Evolutionary conservation across 768 basidiomycete species (phyloP).

Genomic region (Chiua virens): DNA sequence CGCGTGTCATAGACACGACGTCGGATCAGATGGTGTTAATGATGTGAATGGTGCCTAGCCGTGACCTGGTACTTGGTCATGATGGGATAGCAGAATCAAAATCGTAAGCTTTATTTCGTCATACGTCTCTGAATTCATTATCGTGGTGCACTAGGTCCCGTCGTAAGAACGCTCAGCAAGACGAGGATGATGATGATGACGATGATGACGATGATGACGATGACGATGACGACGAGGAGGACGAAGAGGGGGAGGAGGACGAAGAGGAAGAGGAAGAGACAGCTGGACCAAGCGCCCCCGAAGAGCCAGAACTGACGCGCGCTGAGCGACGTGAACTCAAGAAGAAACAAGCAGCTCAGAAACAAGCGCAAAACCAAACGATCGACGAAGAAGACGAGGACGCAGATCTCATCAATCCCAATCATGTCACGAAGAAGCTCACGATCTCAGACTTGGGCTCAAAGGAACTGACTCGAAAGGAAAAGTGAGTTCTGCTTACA

Average conservation of each 20-base stretch:
- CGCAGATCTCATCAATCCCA: constrained; percentile 74
- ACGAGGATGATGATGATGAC: constrained; percentile 40
- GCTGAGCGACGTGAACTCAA: constrained; percentile 77
- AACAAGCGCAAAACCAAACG: constrained; percentile 37
- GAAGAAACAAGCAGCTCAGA: constrained; percentile 66
- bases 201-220: constrained; percentile 42
- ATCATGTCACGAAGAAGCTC: constrained; percentile 71
- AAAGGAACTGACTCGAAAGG: constrained; percentile 59
- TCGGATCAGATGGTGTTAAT: constrained; percentile 11
- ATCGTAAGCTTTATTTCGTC: constrained; percentile 38
- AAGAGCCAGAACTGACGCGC: constrained; percentile 62
- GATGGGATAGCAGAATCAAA: constrained; percentile 53
- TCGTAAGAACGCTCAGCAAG: constrained; percentile 30
- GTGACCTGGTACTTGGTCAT: constrained; percentile 57
- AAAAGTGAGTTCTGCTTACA: constrained; percentile 48
- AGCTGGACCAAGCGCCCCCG: constrained; percentile 25
- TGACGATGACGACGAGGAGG: constrained; percentile 42
- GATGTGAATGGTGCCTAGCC: constrained; percentile 37
- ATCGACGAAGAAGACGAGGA: constrained; percentile 61
- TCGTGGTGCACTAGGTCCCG: constrained; percentile 11
- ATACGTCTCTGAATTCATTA: constrained; percentile 7
- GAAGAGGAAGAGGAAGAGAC: constrained; percentile 44
- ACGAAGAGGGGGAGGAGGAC: constrained; percentile 44
- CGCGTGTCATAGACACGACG: not conserved
- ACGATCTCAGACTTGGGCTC: constrained; percentile 76